Base-by-base conservation (phyloP, 176 grass and related monocot species). In the Triticum urartu region DNA sequence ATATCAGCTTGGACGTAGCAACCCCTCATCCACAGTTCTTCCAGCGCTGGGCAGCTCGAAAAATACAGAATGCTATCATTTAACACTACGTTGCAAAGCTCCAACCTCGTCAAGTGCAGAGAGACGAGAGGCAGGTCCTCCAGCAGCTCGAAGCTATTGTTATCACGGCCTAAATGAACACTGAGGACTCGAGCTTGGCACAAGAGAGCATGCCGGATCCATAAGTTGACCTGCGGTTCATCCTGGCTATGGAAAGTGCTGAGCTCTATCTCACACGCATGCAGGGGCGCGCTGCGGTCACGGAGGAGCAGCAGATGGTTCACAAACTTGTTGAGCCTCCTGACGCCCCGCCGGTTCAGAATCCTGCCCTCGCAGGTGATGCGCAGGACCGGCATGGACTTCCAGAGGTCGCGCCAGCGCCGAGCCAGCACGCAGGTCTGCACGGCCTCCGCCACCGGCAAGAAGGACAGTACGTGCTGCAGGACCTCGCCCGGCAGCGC, bases 391-490 rank as follows among this genome's bases (percentile, higher is more conserved):
- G 86, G 62, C 48, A 83, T 59, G 47, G 79, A 83, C 79, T 67
- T 83, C 86, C 86, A 88, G 79, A 88, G 72, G 71, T 76, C 34
- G 61, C 71, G 71, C 71, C 80, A 88, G 22, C 79, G 60, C 14
- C 61, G 14, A 0, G 86, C 42, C n/a, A 81, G 36, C 12, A 61
- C 32, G 43, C 78, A 54, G 21, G 78, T 75, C 56, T 5, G 59
- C 68, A 87, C 85, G 12, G 78, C 78, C 85, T 87, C 78, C 58
- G 5, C 56, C 20, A 24, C 10, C 3, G 68, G 36, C 50, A 87
- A 7, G 54, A 81, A 81, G 8, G 77, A 73, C 54, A 87, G 56
- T 8, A 87, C 77, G 38, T 81, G 68, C 78, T 87, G 85, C 58
- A 81, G 21, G 26, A 61, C 58, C 42, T 75, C 78, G 42, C 74